These are phyloP conservation scores for Leptosphaerulina australis DNA, from an alignment of 2,329 filamentous ascomycete genomes.

Conservation along the genomic window DNA sequence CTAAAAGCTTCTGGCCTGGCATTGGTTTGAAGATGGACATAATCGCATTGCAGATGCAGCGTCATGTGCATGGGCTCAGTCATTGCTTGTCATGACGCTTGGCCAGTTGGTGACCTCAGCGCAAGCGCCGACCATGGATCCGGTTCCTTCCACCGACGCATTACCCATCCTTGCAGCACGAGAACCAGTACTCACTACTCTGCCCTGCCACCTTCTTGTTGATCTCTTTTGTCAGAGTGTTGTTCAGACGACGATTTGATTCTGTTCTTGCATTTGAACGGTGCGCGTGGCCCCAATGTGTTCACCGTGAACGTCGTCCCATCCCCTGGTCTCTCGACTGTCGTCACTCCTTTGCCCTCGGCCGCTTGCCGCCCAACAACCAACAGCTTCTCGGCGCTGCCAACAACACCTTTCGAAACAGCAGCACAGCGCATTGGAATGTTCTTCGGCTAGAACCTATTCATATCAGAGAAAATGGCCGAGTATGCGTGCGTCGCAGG, in stretches of 20 bases:
- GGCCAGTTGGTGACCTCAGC: constrained; percentile 6
- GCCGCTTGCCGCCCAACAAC: constrained; percentile 18
- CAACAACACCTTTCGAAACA: constrained; percentile 4
- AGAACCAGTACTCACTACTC: constrained; percentile 12
- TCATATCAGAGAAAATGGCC: constrained; percentile 26
- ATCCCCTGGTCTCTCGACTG: constrained; percentile 24
- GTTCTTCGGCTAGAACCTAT: constrained; percentile 10
- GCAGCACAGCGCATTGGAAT: constrained; percentile 17
- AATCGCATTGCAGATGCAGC: constrained; percentile 7
- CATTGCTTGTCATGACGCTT: constrained; percentile 2
- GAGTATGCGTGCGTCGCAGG: constrained; percentile 32
- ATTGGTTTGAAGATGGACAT: background rate
- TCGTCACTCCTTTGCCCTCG: constrained; percentile 46
- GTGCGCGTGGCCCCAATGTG: constrained; percentile 14
- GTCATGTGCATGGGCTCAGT: constrained; percentile 10
- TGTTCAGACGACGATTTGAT: constrained; percentile 3
- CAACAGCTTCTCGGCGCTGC: constrained; percentile 8
- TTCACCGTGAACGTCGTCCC: constrained; percentile 15
- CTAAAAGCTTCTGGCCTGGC: background rate
- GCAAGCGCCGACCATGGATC: constrained; percentile 10
- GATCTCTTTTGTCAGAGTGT: constrained; percentile 5
- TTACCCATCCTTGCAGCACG: constrained; percentile 8
- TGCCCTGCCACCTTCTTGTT: constrained; percentile 6
- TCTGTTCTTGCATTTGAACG: constrained; percentile 7
- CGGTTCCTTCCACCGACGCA: constrained; percentile 16